phyloP scores from a whole-genome alignment of 768 basidiomycete species.

The Cystofilobasidium macerans region DNA sequence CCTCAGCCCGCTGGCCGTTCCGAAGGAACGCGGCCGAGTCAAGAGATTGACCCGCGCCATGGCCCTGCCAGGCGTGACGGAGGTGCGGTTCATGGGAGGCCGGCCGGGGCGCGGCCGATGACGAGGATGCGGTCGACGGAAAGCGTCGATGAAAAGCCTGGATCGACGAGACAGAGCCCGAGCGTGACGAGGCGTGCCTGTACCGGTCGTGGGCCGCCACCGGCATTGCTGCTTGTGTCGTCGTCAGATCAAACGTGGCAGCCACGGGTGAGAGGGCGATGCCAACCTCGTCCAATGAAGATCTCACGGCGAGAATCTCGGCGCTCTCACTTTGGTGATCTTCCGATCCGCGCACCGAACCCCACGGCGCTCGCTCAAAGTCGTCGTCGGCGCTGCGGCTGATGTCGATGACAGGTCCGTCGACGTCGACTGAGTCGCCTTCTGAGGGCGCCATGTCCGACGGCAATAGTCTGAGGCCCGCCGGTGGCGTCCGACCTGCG shows the following conservation, averaged over 20 bases:
- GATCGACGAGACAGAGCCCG: background rate
- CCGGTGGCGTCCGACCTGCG: too few relatives aligned
- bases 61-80: background rate
- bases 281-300: background rate
- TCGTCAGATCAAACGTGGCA: too few relatives aligned
- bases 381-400: background rate
- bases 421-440: background rate
- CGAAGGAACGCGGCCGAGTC: background rate
- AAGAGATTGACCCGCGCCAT: background rate
- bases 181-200: background rate
- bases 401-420: background rate
- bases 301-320: too few relatives aligned
- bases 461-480: background rate
- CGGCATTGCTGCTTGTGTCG: background rate
- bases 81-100: background rate
- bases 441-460: too few relatives aligned
- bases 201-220: background rate
- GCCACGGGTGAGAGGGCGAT: background rate
- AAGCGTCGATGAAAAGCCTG: conserved; percentile 6
- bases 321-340: too few relatives aligned
- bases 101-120: background rate
- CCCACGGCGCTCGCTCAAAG: too few relatives aligned
- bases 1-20: background rate
- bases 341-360: too few relatives aligned
- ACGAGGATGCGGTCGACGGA: background rate